Conservation (phyloP, 352 stramenopile species). For the Phytophthora colocasiae region DNA sequence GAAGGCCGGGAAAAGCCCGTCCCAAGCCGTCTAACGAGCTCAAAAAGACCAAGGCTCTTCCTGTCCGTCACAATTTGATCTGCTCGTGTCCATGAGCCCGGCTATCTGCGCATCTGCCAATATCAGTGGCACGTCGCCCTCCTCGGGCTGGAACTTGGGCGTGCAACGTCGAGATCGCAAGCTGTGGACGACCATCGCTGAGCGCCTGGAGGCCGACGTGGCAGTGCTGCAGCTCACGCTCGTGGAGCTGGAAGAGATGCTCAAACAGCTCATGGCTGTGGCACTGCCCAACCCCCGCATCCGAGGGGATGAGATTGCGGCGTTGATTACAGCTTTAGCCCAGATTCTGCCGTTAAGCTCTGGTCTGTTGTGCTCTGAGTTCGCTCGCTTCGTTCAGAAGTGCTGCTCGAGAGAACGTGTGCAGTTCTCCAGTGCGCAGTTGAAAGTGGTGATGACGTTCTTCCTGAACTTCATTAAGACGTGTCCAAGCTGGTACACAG, state of each 20-base stretch:
- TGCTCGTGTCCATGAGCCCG: slow-evolving; percentile 29
- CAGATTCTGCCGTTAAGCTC: slow-evolving; percentile 74
- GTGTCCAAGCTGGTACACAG: slow-evolving; percentile 81
- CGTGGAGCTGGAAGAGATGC: slow-evolving; percentile 85
- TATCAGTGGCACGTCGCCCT: slow-evolving; percentile 31
- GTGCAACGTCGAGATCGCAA: slow-evolving; percentile 74
- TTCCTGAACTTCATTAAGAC: slow-evolving; percentile 80
- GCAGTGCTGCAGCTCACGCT: slow-evolving; percentile 62
- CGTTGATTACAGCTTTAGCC: slow-evolving; percentile 62
- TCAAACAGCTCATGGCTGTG: slow-evolving; percentile 68
- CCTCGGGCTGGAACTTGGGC: slow-evolving; percentile 60
- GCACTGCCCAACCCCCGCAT: slow-evolving; percentile 72
- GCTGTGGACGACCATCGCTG: slow-evolving; percentile 58
- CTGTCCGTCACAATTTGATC: slow-evolving; percentile 25
- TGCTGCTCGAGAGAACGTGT: slow-evolving; percentile 80
- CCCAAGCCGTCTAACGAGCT: background rate
- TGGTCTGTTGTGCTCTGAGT: slow-evolving; percentile 80
- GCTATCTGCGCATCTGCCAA: slow-evolving; percentile 15
- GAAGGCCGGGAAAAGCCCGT: slow-evolving; percentile 26
- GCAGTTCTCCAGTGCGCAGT: slow-evolving; percentile 60
- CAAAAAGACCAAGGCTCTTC: background rate
- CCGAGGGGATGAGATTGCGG: slow-evolving; percentile 70
- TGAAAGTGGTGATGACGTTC: slow-evolving; percentile 72
- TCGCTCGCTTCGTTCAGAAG: slow-evolving; percentile 80
- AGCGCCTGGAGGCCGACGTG: slow-evolving; percentile 70